A percentile compares a stretch with the other conserved stretches of the same genome.
phyloP scores from a whole-genome alignment of 164 flowering plant species.

The Chimonanthus praecox region DNA sequence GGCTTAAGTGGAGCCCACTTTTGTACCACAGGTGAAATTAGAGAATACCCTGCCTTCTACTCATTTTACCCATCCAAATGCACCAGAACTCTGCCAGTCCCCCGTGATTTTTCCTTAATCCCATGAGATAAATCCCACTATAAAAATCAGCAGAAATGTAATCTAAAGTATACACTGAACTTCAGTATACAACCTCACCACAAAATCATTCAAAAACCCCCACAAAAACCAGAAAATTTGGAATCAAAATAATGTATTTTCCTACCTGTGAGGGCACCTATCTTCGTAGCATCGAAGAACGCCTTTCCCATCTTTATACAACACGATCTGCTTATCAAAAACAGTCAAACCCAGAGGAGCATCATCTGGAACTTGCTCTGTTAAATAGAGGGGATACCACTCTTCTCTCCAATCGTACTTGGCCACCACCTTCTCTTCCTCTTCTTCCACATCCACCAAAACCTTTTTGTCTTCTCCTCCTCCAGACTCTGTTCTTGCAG shows the following conservation, averaged over 20 bases:
- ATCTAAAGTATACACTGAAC: neutral
- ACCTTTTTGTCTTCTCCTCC: conserved; percentile 25
- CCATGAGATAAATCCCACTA: neutral
- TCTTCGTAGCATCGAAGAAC: conserved; percentile 69
- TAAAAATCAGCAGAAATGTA: neutral
- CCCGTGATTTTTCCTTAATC: too few species aligned
- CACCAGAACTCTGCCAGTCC: too few species aligned
- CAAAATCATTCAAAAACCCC: neutral
- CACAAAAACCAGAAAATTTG: neutral
- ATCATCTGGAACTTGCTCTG: conserved; percentile 73
- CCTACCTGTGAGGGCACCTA: conserved; percentile 89
- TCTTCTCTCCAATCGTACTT: conserved; percentile 88
- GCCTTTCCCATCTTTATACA: conserved; percentile 68
- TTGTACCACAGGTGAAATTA: too few species aligned
- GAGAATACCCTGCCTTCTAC: too few species aligned
- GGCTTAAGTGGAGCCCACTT: too few species aligned
- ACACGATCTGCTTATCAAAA: conserved; percentile 68
- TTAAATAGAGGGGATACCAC: conserved; percentile 92
- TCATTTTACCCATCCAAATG: too few species aligned
- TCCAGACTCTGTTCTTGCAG: conserved; percentile 12
- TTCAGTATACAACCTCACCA: neutral
- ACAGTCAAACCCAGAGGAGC: conserved; percentile 91
- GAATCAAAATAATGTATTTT: neutral
- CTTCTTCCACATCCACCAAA: conserved; percentile 25
- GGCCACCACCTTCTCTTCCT: conserved; percentile 30